phyloP scores from a whole-genome alignment of 148 eudicot genomes.

The Cornus florida region DNA sequence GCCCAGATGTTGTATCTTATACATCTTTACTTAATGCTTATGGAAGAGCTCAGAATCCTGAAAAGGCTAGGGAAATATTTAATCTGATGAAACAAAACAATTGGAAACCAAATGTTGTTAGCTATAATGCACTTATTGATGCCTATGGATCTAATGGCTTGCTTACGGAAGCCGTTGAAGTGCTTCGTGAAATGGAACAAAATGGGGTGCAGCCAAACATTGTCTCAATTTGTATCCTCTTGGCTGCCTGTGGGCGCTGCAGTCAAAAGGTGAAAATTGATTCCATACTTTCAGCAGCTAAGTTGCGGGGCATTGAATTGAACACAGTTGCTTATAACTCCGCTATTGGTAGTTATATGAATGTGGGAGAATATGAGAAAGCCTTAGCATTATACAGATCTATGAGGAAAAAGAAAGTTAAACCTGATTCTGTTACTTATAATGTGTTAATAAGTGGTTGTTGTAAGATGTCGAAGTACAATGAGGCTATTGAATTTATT shows the following conservation, averaged over 20 bases:
- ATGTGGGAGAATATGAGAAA: constrained; percentile 76
- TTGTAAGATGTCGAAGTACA: constrained; percentile 83
- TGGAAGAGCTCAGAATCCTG: constrained; percentile 86
- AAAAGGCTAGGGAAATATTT: constrained; percentile 71
- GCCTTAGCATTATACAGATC: constrained; percentile 58
- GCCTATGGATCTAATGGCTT: constrained; percentile 88
- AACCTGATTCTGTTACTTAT: constrained; percentile 77
- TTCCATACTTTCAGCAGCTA: constrained; percentile 78
- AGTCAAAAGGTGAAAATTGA: constrained; percentile 79
- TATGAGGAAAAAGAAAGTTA: constrained; percentile 69
- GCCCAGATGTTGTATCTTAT: constrained; percentile 82
- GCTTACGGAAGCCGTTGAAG: constrained; percentile 73
- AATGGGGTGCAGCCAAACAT: constrained; percentile 76
- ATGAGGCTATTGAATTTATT: constrained; percentile 68
- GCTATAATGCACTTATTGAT: constrained; percentile 87
- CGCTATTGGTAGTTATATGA: constrained; percentile 90
- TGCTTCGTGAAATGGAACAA: constrained; percentile 84
- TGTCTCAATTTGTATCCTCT: constrained; percentile 78
- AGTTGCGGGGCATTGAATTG: constrained; percentile 61
- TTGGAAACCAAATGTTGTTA: constrained; percentile 81
- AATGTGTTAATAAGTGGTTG: constrained; percentile 82
- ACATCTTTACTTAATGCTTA: constrained; percentile 89
- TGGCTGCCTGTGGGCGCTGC: constrained; percentile 91
- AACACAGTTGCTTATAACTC: constrained; percentile 84
- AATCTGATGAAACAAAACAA: constrained; percentile 59